phyloP scores from a whole-genome alignment of 306 rosid genomes.

The Hippophae gyantsensis region DNA sequence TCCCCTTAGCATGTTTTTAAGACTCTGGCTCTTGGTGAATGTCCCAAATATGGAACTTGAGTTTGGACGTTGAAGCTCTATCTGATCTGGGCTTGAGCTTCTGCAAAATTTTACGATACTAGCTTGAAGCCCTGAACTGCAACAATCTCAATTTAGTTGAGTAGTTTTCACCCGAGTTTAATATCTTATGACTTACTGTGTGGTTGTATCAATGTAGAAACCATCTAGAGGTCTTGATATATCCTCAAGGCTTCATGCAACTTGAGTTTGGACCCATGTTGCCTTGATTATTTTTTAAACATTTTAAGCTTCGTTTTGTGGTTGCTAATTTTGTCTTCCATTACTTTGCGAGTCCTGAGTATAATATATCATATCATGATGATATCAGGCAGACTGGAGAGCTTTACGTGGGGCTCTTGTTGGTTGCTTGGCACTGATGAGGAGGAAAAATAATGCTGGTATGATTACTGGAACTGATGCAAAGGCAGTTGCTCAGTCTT shows the following conservation, averaged over 20 bases:
- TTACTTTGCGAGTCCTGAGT: slow-evolving; percentile 2
- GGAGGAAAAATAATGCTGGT: slow-evolving; percentile 62
- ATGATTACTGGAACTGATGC: slow-evolving; percentile 55
- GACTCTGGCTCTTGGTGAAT: too few relatives aligned
- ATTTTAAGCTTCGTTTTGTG: not conserved
- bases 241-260: not conserved
- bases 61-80: too few relatives aligned
- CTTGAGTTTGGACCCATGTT: not conserved
- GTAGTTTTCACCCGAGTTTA: too few relatives aligned
- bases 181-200: too few relatives aligned
- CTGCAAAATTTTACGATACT: too few relatives aligned
- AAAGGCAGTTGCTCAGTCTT: slow-evolving; percentile 53
- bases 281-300: too few relatives aligned
- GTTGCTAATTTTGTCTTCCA: not conserved
- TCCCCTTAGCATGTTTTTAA: too few relatives aligned
- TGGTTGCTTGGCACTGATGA: slow-evolving; percentile 77
- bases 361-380: slow-evolving; percentile 16
- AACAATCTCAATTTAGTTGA: too few relatives aligned
- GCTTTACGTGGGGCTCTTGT: slow-evolving; percentile 89
- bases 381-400: slow-evolving; percentile 95
- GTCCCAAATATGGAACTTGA: too few relatives aligned
- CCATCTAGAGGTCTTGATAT: not conserved
- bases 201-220: not conserved
- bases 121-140: too few relatives aligned
- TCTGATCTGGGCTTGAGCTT: too few relatives aligned